Conservation (phyloP, 257 asterid species). For the Fraxinus excelsior region DNA sequence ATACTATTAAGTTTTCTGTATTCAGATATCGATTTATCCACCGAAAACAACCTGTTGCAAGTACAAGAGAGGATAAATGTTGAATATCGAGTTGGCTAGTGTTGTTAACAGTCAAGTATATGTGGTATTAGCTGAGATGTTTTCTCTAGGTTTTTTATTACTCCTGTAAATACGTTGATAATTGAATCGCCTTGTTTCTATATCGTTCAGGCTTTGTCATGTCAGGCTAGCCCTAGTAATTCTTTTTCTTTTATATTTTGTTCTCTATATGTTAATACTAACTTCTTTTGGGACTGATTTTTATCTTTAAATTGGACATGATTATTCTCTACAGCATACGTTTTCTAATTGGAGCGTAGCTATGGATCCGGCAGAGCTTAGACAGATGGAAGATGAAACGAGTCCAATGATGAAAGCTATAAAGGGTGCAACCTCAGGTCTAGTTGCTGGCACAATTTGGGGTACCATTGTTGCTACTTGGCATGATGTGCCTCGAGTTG, state of each 20-base stretch:
- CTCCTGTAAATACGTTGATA: not conserved
- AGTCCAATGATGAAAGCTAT: conserved; percentile 57
- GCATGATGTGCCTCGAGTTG: conserved; percentile 98
- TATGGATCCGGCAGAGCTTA: conserved; percentile 78
- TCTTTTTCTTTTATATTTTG: not conserved
- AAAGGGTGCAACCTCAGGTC: conserved; percentile 80
- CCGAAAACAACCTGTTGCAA: not conserved
- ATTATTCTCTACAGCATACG: not conserved
- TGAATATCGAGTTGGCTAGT: not conserved
- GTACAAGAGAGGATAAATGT: not conserved
- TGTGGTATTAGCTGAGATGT: not conserved
- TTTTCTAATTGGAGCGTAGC: conserved; percentile 11
- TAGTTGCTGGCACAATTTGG: conserved; percentile 85
- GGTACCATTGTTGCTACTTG: conserved; percentile 92
- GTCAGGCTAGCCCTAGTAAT: not conserved
- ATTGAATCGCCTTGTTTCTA: not conserved
- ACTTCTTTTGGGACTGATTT: not conserved
- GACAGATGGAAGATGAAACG: conserved; percentile 81
- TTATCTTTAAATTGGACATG: not conserved
- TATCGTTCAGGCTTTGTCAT: not conserved
- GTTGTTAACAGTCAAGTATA: not conserved
- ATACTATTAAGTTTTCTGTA: not conserved
- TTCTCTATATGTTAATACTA: not conserved
- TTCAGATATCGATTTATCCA: not conserved
- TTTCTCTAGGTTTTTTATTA: not conserved